These are phyloP conservation scores for Lasiodiplodia sp. DNA, from an alignment of 2,329 filamentous ascomycete genomes.

Conservation along the genomic window DNA sequence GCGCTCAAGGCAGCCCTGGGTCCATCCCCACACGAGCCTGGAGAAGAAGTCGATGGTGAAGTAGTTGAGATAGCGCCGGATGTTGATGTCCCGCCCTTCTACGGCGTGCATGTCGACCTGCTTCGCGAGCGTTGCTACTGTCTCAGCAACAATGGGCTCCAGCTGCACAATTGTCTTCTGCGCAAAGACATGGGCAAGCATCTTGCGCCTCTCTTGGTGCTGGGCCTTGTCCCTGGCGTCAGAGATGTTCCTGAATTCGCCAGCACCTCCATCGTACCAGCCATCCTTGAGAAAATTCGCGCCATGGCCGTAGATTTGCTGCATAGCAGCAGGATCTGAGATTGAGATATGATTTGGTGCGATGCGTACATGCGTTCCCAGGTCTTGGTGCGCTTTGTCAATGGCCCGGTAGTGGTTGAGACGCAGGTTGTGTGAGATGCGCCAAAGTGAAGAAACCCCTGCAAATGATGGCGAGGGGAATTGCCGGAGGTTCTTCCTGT, in stretches of 20 bases:
- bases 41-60: conserved; percentile 52
- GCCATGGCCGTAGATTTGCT: conserved; percentile 39
- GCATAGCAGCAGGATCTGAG: conserved; percentile 47
- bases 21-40: no score
- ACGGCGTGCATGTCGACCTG: conserved; percentile 55
- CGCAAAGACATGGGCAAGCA: conserved; percentile 36
- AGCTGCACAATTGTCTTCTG: conserved; percentile 34
- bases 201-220: conserved; percentile 38
- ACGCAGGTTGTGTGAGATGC: no score
- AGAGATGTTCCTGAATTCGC: conserved; percentile 60
- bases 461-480: no score
- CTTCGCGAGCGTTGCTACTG: conserved; percentile 39
- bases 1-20: no score
- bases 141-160: conserved; percentile 31
- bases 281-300: conserved; percentile 36
- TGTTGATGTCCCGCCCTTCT: conserved; percentile 32
- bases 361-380: no score
- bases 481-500: no score
- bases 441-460: no score
- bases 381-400: no score
- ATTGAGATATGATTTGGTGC: no score
- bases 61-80: conserved; percentile 51
- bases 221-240: conserved; percentile 33
- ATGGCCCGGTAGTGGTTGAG: no score
- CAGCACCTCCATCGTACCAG: conserved; percentile 48